A percentile compares a stretch with the other conserved stretches of the same genome.
phyloP scores from a whole-genome alignment of 805 yeast species.

The Lipomyces japonicus region DNA sequence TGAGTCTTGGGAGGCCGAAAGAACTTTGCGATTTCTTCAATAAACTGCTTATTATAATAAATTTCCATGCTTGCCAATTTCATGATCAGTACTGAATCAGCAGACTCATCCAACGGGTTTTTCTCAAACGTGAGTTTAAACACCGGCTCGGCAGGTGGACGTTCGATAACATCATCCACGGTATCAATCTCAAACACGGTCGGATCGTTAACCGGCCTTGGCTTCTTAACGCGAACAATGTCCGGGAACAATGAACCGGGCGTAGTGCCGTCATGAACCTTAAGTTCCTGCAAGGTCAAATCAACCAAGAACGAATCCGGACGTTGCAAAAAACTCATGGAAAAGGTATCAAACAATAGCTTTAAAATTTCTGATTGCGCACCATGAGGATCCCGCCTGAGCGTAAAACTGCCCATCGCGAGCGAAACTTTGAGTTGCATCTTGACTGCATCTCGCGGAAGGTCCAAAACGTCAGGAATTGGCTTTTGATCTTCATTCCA shows the following conservation, averaged over 20 bases:
- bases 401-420: slow-evolving; percentile 70
- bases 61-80: slow-evolving; percentile 83
- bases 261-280: slow-evolving; percentile 78
- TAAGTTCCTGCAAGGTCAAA: slow-evolving; percentile 73
- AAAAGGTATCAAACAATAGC: slow-evolving; percentile 76
- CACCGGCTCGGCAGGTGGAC: slow-evolving; percentile 52
- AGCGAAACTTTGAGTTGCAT: slow-evolving; percentile 64
- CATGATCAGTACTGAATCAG: slow-evolving; percentile 72
- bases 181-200: slow-evolving; percentile 5
- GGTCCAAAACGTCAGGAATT: slow-evolving; percentile 39
- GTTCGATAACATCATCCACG: slow-evolving; percentile 10
- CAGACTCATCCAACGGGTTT: slow-evolving; percentile 78
- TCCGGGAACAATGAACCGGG: slow-evolving; percentile 75
- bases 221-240: slow-evolving; percentile 75
- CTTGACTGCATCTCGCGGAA: slow-evolving; percentile 72
- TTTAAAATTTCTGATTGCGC: slow-evolving; percentile 58
- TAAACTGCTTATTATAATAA: slow-evolving; percentile 78
- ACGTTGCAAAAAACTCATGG: slow-evolving; percentile 66
- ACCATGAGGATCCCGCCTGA: slow-evolving; percentile 44
- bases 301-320: slow-evolving; percentile 71
- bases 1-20: slow-evolving; percentile 86
- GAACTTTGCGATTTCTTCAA: slow-evolving; percentile 69
- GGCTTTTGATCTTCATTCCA: slow-evolving; percentile 65
- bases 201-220: slow-evolving; percentile 1
- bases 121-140: slow-evolving; percentile 78